Evolutionary conservation across 495 filamentous ascomycete genomes (phyloP), one percentile per base, ranked within the genome.

Genomic region (Aspergillus bertholletiae): DNA sequence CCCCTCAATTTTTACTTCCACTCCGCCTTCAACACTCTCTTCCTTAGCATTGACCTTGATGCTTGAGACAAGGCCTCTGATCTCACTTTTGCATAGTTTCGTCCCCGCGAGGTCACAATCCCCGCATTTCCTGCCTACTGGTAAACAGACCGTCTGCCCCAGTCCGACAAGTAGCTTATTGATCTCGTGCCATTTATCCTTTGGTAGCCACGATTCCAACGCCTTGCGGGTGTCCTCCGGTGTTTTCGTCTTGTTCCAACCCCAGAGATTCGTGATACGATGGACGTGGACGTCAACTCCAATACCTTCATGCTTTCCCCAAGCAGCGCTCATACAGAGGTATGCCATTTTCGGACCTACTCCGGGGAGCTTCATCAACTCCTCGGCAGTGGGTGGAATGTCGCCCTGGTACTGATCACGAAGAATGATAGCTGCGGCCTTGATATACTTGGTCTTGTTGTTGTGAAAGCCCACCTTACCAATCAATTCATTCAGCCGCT

Each of bases 301-400:
- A 39, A 87, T 86, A 4, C 84, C 84, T 46, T 81, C 74, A 44
- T 80, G 74, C 27, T 77, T 74, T 7, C 81, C 82, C 84, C 84
- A 86, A 1, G 84, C 84, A 1, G 83, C 76, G 30, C 77, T 86
- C 80, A 97, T 82, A 69, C 90, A 96, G 4, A 98, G 80, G 64
- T 95, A 91, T 18, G 89, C 94, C 93, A 98, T 98, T 73, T 98
- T 98, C 6, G 94, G 94, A 0, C 94, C 94, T 0, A 98, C 93
- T 2, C 94, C 94, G 0, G 94, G 94, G 0, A 98, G 81, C 7
- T 83, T 79, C 64, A 86, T 85, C 17, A 98, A 76, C 0, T 86
- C 92, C 46, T 85, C 84, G 18, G 92, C 80, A 0, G 90, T 89
- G 47, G 85, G 76, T 0, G 94, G 95, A 56, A 98, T 96, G 68